Base-by-base conservation (phyloP, 164 flowering plant genomes). In the Vitis cinerea region DNA sequence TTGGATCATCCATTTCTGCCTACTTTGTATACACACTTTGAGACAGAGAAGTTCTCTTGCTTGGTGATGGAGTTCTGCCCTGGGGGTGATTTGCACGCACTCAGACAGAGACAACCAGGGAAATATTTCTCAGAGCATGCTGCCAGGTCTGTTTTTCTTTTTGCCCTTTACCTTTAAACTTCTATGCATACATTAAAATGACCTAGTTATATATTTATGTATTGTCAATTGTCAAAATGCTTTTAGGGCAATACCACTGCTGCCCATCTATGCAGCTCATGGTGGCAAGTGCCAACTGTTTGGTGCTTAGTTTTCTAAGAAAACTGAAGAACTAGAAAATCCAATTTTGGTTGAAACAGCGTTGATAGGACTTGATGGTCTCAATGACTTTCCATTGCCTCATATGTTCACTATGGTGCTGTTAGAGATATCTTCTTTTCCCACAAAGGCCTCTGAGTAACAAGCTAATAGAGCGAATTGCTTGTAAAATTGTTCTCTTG, bases 11-110 rank as follows among this genome's bases (percentile, higher is more conserved):
- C 98, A 0, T 93, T 93, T 71, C 68, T 93, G 17, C 98, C 98
- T 48, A 89, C 94, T 37, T 77, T 93, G 64, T 93, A 93, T 69
- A 59, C 90, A 10, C 94, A 93, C 72, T 90, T 90, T 72, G 98
- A 93, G 74, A 93, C 96, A 0, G 94, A 93, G 53, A 87, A 84
- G 63, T 79, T 83, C 61, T 82, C 94, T 64, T 93, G 88, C 74
- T 74, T 93, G 82, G 93, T 93, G 49, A 93, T 93, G 96, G 98
- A 93, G 82, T 90, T 84, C 69, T 93, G 98, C 75, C 91, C 94
- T 30, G 98, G 98, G 5, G 98, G 98, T 59, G 98, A 93, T 68
- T 72, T 93, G 67, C 98, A 93, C 78, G 85, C 88, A 0, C 89
- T 93, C 30, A 75, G 96, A 64, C 98, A 90, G 78, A 83, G 82